Evolutionary conservation across 1,284 basidiomycete genomes (phyloP).

Genomic region (Papiliotrema flavescens): DNA sequence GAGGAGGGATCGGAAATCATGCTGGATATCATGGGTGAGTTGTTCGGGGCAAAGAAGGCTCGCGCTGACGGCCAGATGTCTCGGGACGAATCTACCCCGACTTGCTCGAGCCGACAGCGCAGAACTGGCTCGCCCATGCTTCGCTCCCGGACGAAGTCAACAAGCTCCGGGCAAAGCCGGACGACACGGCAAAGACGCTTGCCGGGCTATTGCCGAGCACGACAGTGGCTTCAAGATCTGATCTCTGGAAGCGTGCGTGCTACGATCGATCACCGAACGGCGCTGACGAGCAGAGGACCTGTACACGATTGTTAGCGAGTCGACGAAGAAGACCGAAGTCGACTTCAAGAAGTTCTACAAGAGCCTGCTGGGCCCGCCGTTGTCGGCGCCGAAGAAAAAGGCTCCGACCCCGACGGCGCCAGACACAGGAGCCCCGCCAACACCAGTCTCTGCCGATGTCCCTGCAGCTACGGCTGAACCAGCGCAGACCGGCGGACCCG

Average conservation of each 20-base stretch:
- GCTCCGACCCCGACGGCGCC: not conserved
- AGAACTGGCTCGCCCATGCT: slow-evolving; percentile 20
- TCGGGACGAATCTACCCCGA: slow-evolving; percentile 39
- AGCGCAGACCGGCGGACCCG: not conserved
- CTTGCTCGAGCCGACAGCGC: slow-evolving; percentile 23
- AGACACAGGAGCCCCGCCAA: not conserved
- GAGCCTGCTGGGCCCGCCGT: not conserved
- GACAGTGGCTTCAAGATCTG: slow-evolving; percentile 9
- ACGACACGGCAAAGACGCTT: slow-evolving; percentile 13
- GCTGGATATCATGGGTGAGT: slow-evolving; percentile 36
- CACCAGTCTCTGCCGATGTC: not conserved
- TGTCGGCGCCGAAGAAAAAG: not conserved
- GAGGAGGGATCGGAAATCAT: slow-evolving; percentile 21
- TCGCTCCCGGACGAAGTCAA: slow-evolving; percentile 5
- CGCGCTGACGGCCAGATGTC: slow-evolving; percentile 24
- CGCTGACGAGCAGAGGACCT: slow-evolving; percentile 13
- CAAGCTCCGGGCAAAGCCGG: slow-evolving; percentile 6
- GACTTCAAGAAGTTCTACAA: slow-evolving; percentile 11
- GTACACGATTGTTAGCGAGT: slow-evolving; percentile 17
- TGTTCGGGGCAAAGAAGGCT: not conserved
- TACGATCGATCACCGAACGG: not conserved
- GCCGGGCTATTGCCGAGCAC: slow-evolving; percentile 19
- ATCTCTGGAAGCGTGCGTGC: slow-evolving; percentile 27
- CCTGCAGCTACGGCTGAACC: not conserved
- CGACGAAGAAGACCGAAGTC: slow-evolving; percentile 10